Base-by-base conservation (phyloP, 345 rosid genomes). In the Atalantia buxifolia region DNA sequence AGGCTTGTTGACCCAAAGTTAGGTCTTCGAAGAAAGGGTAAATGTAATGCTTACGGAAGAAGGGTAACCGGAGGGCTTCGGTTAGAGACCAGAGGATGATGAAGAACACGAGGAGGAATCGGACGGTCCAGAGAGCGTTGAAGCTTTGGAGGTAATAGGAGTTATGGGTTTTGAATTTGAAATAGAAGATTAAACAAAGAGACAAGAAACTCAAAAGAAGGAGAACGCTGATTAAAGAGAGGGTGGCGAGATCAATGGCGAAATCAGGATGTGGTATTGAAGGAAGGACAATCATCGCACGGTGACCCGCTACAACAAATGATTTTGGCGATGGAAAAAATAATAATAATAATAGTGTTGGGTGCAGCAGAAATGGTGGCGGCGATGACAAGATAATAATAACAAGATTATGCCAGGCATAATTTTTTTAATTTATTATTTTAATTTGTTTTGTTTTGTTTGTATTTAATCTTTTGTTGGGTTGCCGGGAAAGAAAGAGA, bases 71-170 rank as follows among this genome's bases (percentile, higher is more conserved):
- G 33, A 88, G 76, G 64, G 83, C 71, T 79, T 89, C 89, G 70
- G 56, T 79, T 35, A 88, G 55, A 14, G 86, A 76, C 94, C 94
- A 90, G 16, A 89, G 79, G 14, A 76, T 35, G 75, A 86, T 79
- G 79, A 87, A 81, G 69, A 80, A 33, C 73, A 90, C 88, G 28
- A 90, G 88, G 35, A 90, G 86, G 36, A 87, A 85, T 3, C 93
- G 85, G 76, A 89, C 89, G 68, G 86, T 78, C 94, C 92, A 92
- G 22, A 90, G 92, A 55, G 94, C 79, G 76, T 89, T 89, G 80
- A 92, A 90, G 22, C 73, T 77, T 38, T 83, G 83, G 22, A 92
- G 78, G 68, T 83, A 83, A 27, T 62, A 83, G 38, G 88, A 83
- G 71, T 72, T 31, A 4, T 79, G 85, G 21, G 97, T 84, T 71